Evolutionary conservation across 169 alveolate genomes (phyloP), one percentile per base, ranked within the genome.

Genomic region (Plasmodium knowlesi): DNA sequence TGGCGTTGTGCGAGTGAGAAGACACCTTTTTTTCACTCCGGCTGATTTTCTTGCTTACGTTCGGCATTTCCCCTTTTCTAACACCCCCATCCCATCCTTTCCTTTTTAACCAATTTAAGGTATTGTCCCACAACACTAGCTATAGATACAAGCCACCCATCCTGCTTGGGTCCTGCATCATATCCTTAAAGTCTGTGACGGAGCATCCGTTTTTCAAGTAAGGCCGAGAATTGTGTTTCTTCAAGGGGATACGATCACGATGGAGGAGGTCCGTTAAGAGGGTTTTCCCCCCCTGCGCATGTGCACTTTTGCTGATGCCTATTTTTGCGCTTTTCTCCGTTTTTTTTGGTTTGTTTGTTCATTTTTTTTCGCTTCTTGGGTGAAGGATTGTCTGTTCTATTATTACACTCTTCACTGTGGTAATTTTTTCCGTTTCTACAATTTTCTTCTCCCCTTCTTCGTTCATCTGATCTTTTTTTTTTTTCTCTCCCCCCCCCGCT

Each of bases 161-260:
- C 54, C 61, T 91, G 50, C 54, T 91, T 37, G 95, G 95, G 6
- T 91, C 95, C 25, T 91, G 95, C 83, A 91, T 91, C 46, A 73
- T 91, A 82, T 91, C 95, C 8, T 32, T 91, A 39, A 91, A 82
- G 83, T 76, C 95, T 71, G 95, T 82, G 57, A 80, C 86, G 30
- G 95, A 91, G 57, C 83, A 91, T 41, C 95, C 95, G 37, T 91
- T 91, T 22, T 82, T 80, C 41, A 91, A 91, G 95, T 91, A 81
- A 3, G n/a, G 25, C 12, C 39, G 25, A 12, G 53, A 30, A 32
- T 74, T 10, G 10, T 30, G 10, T 57, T 19, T 67, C 39, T 25
- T 16, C 76, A 67, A 67, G 30, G 37, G 37, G 37, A 10, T 19
- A 8, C 39, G 37, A 19, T 2, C 16, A 37, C n/a, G 76, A 5